Evolutionary conservation across 2,329 filamentous ascomycete genomes (phyloP).

Genomic region (Botryosphaeria dothidea): DNA sequence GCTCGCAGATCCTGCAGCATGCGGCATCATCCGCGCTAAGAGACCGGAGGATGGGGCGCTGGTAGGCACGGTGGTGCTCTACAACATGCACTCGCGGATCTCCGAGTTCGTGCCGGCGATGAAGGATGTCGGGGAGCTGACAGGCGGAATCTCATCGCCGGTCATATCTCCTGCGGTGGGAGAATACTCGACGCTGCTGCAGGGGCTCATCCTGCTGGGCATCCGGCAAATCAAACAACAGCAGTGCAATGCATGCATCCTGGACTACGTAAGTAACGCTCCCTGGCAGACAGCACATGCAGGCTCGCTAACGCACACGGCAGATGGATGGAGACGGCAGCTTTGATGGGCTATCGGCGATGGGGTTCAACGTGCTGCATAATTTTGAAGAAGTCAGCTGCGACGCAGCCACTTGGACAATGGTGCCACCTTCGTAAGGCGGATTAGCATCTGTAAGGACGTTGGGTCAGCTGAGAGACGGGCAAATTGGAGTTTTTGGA

Average conservation of each 20-base stretch:
- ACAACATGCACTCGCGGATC: constrained; percentile 68
- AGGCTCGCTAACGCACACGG: constrained; percentile 19
- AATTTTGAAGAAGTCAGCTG: constrained; percentile 80
- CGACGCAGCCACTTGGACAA: constrained; percentile 63
- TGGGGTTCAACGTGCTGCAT: constrained; percentile 80
- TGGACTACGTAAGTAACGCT: constrained; percentile 71
- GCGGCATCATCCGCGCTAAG: constrained; percentile 82
- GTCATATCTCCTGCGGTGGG: constrained; percentile 69
- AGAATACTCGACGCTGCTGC: constrained; percentile 70
- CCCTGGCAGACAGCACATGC: constrained; percentile 30
- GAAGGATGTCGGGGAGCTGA: constrained; percentile 57
- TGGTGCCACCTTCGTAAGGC: constrained; percentile 48
- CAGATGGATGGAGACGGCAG: constrained; percentile 72
- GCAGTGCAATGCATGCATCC: constrained; percentile 69
- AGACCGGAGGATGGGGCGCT: constrained; percentile 66
- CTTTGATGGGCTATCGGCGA: constrained; percentile 70
- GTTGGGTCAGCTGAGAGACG: neutral
- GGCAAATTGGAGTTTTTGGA: constrained; percentile 21
- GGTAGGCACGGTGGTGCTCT: constrained; percentile 78
- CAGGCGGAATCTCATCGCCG: constrained; percentile 78
- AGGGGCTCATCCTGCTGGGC: constrained; percentile 78
- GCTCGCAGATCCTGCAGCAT: constrained; percentile 68
- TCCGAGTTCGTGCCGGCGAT: constrained; percentile 70
- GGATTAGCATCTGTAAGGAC: neutral
- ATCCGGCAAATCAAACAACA: constrained; percentile 80